Evolutionary conservation across 176 grass and related monocot genomes (phyloP), one percentile per base, ranked within the genome.

Genomic region (Cymbopogon citratus): DNA sequence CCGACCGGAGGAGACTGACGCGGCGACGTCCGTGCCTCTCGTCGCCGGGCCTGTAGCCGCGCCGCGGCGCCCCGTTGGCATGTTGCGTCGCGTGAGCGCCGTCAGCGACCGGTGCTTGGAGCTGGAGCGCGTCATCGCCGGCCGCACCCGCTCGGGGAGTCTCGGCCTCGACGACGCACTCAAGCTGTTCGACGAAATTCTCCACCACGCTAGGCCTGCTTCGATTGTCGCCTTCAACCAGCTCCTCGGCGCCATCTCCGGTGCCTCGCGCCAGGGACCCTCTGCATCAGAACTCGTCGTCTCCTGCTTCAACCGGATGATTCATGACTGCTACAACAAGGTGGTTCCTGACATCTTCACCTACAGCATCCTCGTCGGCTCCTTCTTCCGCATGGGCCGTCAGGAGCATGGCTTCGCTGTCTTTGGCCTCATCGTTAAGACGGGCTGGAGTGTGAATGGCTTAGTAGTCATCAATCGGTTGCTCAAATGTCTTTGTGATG

Each of bases 401-500:
- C 19, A 65, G 40, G 60, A 78, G 24, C 39, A 46, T 10, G 16
- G 26, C 7, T 78, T 65, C 1, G 24, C 60, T 5, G 2, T 10
- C 4, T 66, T 79, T 7, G 40, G 61, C 27, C 27, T 5, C 3
- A 3, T 79, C 10, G 0, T 66, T 6, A 66, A 35, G 40, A 5
- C 3, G 3, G 62, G 41, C 3, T 66, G 27, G 1, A 34, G 6
- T 12, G 79, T 64, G 48, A 6, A 52, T 2, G 7, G 12, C 57
- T 43, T 84, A 68, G 6, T 6, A 68, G 6, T 6, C 63, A 31
- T 83, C 12, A 45, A 0, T 36, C 28, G 7, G 3, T 15, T 84
- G 15, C 73, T 87, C 10, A 80, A 60, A 1, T 66, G 39, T 13
- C 80, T 91, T 18, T 87, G 74, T 21, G 51, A 51, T 7, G 9